These are phyloP conservation scores for Saccharomycopsis fermentans DNA, from an alignment of 805 yeast species.

Conservation along the genomic window DNA sequence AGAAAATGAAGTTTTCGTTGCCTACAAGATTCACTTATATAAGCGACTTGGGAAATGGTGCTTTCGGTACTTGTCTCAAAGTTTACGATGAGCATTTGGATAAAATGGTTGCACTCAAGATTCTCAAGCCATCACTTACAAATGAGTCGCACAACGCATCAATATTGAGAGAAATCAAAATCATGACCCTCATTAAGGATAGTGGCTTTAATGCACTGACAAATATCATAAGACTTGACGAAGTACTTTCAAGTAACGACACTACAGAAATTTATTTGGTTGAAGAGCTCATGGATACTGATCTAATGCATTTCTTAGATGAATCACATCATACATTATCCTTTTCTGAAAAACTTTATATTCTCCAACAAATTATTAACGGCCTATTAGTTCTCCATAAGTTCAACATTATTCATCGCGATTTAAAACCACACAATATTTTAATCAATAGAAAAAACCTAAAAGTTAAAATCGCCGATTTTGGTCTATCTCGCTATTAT, in stretches of 20 bases:
- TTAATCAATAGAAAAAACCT: conserved; percentile 38
- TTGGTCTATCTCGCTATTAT: conserved; percentile 57
- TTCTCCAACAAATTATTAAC: conserved; percentile 1
- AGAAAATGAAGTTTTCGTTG: not conserved
- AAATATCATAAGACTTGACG: not conserved
- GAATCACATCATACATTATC: not conserved
- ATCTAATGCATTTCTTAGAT: not conserved
- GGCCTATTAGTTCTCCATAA: conserved; percentile 5
- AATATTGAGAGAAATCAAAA: not conserved
- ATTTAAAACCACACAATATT: conserved; percentile 76
- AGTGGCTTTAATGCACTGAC: not conserved
- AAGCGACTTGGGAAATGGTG: not conserved
- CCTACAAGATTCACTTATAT: conserved; percentile 4
- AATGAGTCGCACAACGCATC: not conserved
- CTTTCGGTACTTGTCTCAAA: not conserved
- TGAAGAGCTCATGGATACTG: not conserved
- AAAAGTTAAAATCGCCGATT: conserved; percentile 60
- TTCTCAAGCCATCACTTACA: conserved; percentile 59
- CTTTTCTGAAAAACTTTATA: not conserved
- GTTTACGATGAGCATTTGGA: not conserved
- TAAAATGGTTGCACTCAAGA: conserved; percentile 91
- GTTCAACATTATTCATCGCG: conserved; percentile 49
- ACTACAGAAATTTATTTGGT: not conserved
- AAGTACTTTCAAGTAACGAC: not conserved
- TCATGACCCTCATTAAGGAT: not conserved